Conservation (phyloP, 1,284 basidiomycete genomes). For the Fomitopsis betulina region DNA sequence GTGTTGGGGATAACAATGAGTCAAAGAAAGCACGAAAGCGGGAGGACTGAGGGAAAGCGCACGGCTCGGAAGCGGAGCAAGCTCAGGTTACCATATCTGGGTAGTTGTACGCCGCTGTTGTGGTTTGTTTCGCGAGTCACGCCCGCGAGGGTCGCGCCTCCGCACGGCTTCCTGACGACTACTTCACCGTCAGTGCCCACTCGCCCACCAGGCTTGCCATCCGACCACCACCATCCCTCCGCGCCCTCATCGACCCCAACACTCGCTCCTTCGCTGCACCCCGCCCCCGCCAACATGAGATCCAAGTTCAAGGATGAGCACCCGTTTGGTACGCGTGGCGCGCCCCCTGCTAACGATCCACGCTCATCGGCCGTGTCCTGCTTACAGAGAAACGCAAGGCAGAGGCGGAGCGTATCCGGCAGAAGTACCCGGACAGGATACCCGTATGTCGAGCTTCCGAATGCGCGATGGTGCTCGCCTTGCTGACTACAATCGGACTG, state of each 20-base stretch:
- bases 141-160: slow-evolving; percentile 20
- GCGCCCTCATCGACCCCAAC: neutral
- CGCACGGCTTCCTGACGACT: slow-evolving; percentile 22
- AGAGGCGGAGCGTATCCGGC: slow-evolving; percentile 93
- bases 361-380: slow-evolving; percentile 19
- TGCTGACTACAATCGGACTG: slow-evolving; percentile 11
- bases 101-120: slow-evolving; percentile 24
- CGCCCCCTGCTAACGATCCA: slow-evolving; percentile 17
- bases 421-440: slow-evolving; percentile 98
- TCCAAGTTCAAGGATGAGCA: slow-evolving; percentile 99
- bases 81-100: slow-evolving; percentile 18
- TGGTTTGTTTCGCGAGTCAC: slow-evolving; percentile 30
- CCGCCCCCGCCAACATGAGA: slow-evolving; percentile 55
- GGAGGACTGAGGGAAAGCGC: neutral
- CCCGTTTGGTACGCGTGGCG: slow-evolving; percentile 78
- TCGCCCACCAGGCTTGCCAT: slow-evolving; percentile 15
- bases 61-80: neutral
- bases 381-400: slow-evolving; percentile 94
- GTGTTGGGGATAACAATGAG: neutral
- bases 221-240: slow-evolving; percentile 11
- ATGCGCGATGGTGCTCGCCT: neutral
- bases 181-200: slow-evolving; percentile 21
- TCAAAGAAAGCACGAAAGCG: neutral
- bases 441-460: slow-evolving; percentile 59
- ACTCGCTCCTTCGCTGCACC: neutral